Base-by-base conservation (phyloP, 1,284 basidiomycete species). In the Schizophyllum commune region DNA sequence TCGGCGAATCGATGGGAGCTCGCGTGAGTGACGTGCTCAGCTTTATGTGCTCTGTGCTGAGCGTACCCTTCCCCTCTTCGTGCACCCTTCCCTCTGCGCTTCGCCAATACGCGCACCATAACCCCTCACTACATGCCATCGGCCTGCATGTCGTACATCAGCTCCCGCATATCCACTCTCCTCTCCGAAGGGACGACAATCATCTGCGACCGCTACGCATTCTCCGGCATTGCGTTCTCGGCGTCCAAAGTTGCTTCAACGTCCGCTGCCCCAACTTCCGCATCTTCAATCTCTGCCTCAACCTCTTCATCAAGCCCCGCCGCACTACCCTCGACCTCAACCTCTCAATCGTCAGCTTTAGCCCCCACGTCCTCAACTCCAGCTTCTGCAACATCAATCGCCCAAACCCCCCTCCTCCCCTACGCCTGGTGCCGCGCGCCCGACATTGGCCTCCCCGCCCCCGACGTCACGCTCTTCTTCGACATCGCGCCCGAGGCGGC, bases 1-100 rank as follows among this genome's bases (percentile, higher is more conserved):
- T 90, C 93, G 57, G 96, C 96, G 1, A 99, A 99, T 72, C 85
- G 96, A 21, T 99, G 97, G 96, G 96, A 99, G 73, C 82, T 90
- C 65, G 88, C 88, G 91, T 96, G 68, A 52, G 75, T 71, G 56
- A 53, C 57, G 54, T 13, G 9, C 39, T 27, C 5, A 5, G 19
- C 53, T 55, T 2, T 55, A 15, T 55, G 9, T 13, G 20, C 19
- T 20, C 19, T 15, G 20, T 13, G 20, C 9, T 13, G 27, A 21
- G 3, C 3, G 5, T 59, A 39, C 51, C 62, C 32, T 57, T 57
- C 15, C 52, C 33, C 8, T 17, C 13, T 22, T 59, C 11, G 13
- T 32, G 61, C 33, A 32, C 58, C n/a, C 13, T 33, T 19, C 32
- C 52, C 47, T 53, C 33, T 33, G 17, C 21, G 20, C 57, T 63